A percentile compares a stretch with the other conserved stretches of the same genome.
These are phyloP conservation scores for Citrus australasica DNA, from an alignment of 345 rosid genomes.

Conservation along the genomic window DNA sequence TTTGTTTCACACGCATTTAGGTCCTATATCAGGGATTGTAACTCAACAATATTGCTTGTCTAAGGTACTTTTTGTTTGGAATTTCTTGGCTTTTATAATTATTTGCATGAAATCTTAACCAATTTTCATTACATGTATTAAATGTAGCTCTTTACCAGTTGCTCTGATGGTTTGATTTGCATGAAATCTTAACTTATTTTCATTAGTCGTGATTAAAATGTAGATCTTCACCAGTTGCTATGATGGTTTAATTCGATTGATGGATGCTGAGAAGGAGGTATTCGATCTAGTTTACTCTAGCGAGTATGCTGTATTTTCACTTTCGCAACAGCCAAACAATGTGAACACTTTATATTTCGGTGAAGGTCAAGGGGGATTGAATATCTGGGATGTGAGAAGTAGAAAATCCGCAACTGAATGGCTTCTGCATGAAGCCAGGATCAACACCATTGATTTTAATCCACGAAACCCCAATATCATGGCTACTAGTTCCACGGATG, in stretches of 20 bases:
- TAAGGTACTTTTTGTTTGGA: constrained; percentile 43
- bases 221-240: constrained; percentile 70
- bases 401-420: constrained; percentile 42
- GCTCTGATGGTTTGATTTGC: constrained; percentile 50
- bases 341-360: constrained; percentile 51
- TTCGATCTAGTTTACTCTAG: constrained; percentile 56
- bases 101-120: too few relatives aligned
- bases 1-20: constrained; percentile 53
- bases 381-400: constrained; percentile 57
- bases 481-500: constrained; percentile 81
- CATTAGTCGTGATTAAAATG: constrained; percentile 6
- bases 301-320: constrained; percentile 52
- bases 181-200: background rate
- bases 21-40: constrained; percentile 59
- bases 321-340: constrained; percentile 55
- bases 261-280: constrained; percentile 76
- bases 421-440: constrained; percentile 64
- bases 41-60: constrained; percentile 50
- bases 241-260: constrained; percentile 61
- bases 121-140: background rate
- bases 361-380: constrained; percentile 56
- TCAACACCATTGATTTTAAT: constrained; percentile 77
- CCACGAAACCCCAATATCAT: constrained; percentile 51
- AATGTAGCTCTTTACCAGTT: constrained; percentile 57
- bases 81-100: background rate